Percentiles rank a stretch among this genome's conserved stretches.
phyloP scores from a whole-genome alignment of 331 rosid genomes.

The Quercus tomentella region DNA sequence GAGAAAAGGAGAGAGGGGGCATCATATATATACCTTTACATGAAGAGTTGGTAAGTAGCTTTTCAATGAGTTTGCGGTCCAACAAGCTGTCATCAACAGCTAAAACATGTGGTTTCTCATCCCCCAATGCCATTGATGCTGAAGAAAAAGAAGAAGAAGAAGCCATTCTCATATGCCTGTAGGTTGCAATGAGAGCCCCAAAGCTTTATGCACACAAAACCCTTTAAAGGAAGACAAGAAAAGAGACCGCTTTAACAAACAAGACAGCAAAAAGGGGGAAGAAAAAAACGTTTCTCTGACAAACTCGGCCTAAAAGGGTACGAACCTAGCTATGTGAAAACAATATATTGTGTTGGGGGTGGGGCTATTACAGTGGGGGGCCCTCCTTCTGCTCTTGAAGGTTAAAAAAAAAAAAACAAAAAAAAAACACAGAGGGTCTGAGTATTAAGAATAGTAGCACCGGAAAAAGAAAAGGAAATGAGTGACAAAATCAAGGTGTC shows the following conservation, averaged over 20 bases:
- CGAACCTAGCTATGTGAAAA: not conserved
- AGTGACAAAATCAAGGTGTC: slow-evolving; percentile 5
- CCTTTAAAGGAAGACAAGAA: not conserved
- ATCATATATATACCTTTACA: slow-evolving; percentile 9
- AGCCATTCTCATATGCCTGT: not conserved
- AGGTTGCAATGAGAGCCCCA: not conserved
- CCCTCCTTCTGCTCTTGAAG: not conserved
- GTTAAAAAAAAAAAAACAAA: too few species aligned
- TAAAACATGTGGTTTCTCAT: slow-evolving; percentile 21
- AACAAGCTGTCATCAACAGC: slow-evolving; percentile 31
- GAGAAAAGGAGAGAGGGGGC: not conserved
- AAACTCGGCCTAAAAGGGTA: not conserved
- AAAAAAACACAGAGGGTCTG: not conserved
- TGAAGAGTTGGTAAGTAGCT: slow-evolving; percentile 21
- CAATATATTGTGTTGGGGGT: not conserved
- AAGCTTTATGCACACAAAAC: not conserved
- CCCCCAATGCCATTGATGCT: not conserved
- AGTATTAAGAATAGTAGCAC: not conserved
- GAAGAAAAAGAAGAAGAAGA: not conserved
- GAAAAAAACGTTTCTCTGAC: not conserved
- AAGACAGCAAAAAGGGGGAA: not conserved
- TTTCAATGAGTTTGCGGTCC: slow-evolving; percentile 24
- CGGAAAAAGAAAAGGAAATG: not conserved
- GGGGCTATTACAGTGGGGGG: not conserved
- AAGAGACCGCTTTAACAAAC: not conserved